phyloP scores from a whole-genome alignment of 192 early-diverging fungal genomes.

The Coemansia sp. region DNA sequence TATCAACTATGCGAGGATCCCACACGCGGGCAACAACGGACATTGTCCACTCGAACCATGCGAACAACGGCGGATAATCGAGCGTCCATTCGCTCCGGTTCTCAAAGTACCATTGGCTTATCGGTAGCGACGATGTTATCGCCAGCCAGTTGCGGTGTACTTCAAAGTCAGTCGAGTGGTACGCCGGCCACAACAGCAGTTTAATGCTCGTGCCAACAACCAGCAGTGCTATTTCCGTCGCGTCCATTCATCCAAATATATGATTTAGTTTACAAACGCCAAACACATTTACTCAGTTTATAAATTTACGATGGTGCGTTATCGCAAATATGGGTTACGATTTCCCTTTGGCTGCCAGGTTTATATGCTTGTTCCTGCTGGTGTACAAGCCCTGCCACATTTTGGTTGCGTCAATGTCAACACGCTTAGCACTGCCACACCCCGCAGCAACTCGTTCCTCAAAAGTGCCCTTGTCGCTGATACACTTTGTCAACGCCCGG shows the following conservation, averaged over 20 bases:
- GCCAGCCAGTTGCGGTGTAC: constrained; percentile 98
- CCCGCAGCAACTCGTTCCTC: not conserved
- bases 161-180: constrained; percentile 97
- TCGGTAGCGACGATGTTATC: constrained; percentile 81
- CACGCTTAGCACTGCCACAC: not conserved
- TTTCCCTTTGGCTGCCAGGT: not conserved
- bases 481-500: not conserved
- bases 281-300: too few relatives aligned
- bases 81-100: constrained; percentile 88
- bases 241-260: constrained; percentile 12
- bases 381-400: not conserved
- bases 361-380: not conserved
- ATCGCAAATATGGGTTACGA: too few relatives aligned
- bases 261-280: too few relatives aligned
- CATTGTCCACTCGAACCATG: constrained; percentile 87
- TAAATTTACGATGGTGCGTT: too few relatives aligned
- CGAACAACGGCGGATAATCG: constrained; percentile 98
- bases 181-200: constrained; percentile 71
- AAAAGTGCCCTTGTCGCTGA: not conserved
- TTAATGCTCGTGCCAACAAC: constrained; percentile 49
- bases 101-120: constrained; percentile 84
- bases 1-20: constrained; percentile 76
- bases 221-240: constrained; percentile 29
- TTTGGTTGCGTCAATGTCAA: not conserved
- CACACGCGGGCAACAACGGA: constrained; percentile 53